Conservation (phyloP, 1,284 basidiomycete species). For the Coniferiporia weirii region DNA sequence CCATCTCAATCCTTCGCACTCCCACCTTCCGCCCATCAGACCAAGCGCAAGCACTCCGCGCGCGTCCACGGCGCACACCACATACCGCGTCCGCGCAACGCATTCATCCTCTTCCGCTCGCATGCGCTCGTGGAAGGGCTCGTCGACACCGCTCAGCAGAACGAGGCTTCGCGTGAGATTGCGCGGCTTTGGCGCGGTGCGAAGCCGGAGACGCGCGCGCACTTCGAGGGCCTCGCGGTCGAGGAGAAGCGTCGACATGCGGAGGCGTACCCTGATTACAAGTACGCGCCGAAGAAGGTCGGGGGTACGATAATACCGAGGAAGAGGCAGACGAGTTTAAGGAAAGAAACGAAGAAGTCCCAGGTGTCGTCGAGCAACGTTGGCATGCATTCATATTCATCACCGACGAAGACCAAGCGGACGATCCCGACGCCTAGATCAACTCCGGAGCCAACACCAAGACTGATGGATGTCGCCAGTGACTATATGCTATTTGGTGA, state of each 20-base stretch:
- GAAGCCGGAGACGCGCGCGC: neutral
- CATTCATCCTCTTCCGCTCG: conserved; percentile 86
- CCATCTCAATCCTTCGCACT: neutral
- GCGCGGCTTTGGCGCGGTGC: conserved; percentile 3
- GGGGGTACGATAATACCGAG: neutral
- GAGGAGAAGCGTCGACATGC: conserved; percentile 12
- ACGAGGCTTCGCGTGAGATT: conserved; percentile 12
- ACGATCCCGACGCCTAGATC: conserved; percentile 3
- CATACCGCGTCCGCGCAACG: conserved; percentile 82
- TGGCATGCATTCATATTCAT: neutral
- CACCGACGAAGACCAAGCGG: neutral
- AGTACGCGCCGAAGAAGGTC: conserved; percentile 14
- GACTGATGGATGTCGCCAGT: neutral
- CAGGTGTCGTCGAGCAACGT: neutral
- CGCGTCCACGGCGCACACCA: conserved; percentile 32
- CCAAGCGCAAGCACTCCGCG: conserved; percentile 9
- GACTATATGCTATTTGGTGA: neutral
- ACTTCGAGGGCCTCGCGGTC: conserved; percentile 5
- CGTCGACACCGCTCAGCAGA: conserved; percentile 5
- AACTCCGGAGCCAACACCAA: neutral
- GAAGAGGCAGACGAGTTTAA: neutral
- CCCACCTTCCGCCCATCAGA: neutral
- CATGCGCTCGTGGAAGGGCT: conserved; percentile 54
- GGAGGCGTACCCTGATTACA: conserved; percentile 9
- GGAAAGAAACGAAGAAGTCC: neutral